These are phyloP conservation scores for Neurospora terricola DNA, from an alignment of 495 filamentous ascomycete genomes.

Conservation along the genomic window DNA sequence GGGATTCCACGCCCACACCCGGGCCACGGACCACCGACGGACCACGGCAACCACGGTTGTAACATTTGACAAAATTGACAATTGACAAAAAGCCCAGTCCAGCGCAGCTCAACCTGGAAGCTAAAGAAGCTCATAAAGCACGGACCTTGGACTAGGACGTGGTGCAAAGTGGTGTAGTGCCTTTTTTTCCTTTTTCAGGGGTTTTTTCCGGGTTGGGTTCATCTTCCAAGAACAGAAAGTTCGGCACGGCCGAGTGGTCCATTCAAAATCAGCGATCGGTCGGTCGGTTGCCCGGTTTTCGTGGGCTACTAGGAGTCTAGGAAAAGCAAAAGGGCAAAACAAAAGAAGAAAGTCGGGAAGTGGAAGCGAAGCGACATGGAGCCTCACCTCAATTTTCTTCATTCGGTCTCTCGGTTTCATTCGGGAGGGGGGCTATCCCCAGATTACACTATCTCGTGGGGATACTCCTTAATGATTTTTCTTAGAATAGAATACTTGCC, in stretches of 20 bases:
- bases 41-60: neutral
- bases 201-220: neutral
- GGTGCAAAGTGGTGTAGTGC: neutral
- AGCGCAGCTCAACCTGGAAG: too few species aligned
- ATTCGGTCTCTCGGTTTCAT: neutral
- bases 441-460: neutral
- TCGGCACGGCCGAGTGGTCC: neutral
- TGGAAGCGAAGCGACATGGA: neutral
- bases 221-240: neutral
- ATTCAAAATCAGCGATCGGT: neutral
- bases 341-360: neutral
- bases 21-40: neutral
- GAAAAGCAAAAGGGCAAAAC: neutral
- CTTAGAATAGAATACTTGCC: neutral
- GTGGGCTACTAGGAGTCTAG: neutral
- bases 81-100: neutral
- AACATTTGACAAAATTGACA: neutral
- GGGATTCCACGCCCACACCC: neutral
- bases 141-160: too few species aligned
- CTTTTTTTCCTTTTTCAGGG: neutral
- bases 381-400: neutral
- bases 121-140: neutral
- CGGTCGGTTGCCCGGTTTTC: neutral
- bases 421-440: neutral
- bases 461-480: neutral